Conservation (phyloP, 176 grass and related monocot species). For the Oryza glumipatula region DNA sequence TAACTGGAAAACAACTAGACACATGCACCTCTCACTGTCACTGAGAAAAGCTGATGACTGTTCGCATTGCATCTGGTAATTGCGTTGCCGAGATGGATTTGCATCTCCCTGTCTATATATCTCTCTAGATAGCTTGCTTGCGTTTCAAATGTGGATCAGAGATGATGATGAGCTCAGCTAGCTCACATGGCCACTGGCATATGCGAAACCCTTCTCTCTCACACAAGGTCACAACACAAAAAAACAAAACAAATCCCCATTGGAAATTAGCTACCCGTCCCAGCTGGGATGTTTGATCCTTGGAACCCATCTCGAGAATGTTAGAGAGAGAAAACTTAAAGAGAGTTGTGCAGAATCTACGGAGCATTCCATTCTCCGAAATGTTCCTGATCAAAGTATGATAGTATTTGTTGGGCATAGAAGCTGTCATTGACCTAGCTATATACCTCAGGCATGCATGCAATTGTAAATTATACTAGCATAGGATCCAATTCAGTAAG, state of each 20-base stretch:
- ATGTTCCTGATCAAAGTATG: slow-evolving; percentile 62
- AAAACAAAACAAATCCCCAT: slow-evolving; percentile 9
- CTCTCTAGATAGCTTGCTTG: neutral
- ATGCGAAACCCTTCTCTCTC: neutral
- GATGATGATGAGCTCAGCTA: neutral
- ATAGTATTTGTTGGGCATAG: slow-evolving; percentile 41
- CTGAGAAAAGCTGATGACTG: slow-evolving; percentile 1
- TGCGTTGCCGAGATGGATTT: neutral
- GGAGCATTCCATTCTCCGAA: slow-evolving; percentile 91
- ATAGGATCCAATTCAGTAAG: slow-evolving; percentile 38
- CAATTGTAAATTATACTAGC: neutral
- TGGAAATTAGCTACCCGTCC: slow-evolving; percentile 24
- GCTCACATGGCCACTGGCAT: neutral
- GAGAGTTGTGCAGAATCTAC: slow-evolving; percentile 75
- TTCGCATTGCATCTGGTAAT: neutral
- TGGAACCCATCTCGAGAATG: slow-evolving; percentile 52
- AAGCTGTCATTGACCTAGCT: slow-evolving; percentile 55
- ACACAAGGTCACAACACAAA: slow-evolving; percentile 15
- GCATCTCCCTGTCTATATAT: neutral
- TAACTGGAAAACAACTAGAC: neutral
- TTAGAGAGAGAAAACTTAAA: slow-evolving; percentile 20
- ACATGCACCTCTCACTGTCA: slow-evolving; percentile 10
- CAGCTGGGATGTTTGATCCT: slow-evolving; percentile 52
- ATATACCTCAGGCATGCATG: slow-evolving; percentile 13
- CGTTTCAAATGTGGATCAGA: neutral